These are phyloP conservation scores for Microthlaspi erraticum DNA, from an alignment of 345 rosid species.

Conservation along the genomic window DNA sequence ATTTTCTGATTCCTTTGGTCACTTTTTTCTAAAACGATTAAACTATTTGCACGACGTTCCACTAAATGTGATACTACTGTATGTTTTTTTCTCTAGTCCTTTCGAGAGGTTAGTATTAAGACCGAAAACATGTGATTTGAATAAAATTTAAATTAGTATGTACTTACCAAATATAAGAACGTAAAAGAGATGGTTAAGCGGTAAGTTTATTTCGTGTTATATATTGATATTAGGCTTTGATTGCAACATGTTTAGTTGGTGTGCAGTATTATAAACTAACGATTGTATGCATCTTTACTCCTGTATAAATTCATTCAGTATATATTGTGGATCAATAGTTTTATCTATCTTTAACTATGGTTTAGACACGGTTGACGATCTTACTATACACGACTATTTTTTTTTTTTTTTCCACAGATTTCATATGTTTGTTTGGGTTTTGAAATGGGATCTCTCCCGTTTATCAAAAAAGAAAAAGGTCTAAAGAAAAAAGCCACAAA, in stretches of 20 bases:
- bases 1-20: neutral
- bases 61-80: slow-evolving; percentile 1
- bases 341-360: neutral
- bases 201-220: neutral
- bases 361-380: neutral
- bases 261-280: neutral
- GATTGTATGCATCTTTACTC: slow-evolving; percentile 1
- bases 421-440: neutral
- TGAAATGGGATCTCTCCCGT: neutral
- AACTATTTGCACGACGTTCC: neutral
- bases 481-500: slow-evolving; percentile 10
- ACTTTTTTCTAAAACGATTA: neutral
- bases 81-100: slow-evolving; percentile 6
- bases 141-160: neutral
- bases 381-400: neutral
- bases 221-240: slow-evolving; percentile 14
- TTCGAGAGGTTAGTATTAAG: slow-evolving; percentile 15
- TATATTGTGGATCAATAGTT: neutral
- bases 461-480: neutral
- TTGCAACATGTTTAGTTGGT: slow-evolving; percentile 26
- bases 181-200: neutral
- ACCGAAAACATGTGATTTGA: slow-evolving; percentile 23
- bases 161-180: neutral
- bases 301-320: neutral
- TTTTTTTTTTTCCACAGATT: neutral